Percentiles rank a stretch among this genome's conserved stretches.
Evolutionary conservation across 352 stramenopile species (phyloP).

Genomic region (Nothophytophthora sp.): DNA sequence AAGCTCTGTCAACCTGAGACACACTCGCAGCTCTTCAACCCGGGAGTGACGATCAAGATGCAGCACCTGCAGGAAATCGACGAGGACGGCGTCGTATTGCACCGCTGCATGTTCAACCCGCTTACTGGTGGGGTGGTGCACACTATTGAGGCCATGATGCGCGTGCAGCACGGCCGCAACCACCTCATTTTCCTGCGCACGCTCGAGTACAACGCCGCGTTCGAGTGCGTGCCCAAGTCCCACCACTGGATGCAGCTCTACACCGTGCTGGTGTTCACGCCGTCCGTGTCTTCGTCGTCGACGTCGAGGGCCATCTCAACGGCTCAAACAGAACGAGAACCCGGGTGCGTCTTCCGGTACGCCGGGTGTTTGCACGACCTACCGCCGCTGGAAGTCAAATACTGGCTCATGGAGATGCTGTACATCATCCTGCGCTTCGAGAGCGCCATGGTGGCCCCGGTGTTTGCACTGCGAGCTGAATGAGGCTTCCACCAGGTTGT

Average conservation of each 20-base stretch:
- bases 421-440: constrained; percentile 48
- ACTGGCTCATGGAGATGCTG: constrained; percentile 50
- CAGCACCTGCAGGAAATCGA: constrained; percentile 37
- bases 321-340: neutral
- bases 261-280: constrained; percentile 35
- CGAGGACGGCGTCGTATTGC: constrained; percentile 37
- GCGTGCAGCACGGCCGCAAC: constrained; percentile 24
- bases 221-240: constrained; percentile 14
- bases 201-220: constrained; percentile 23
- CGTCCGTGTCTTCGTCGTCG: constrained; percentile 11
- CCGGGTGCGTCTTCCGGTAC: constrained; percentile 34
- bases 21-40: constrained; percentile 32
- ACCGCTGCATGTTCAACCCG: constrained; percentile 42
- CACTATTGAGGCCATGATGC: constrained; percentile 32
- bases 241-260: constrained; percentile 32
- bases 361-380: constrained; percentile 25
- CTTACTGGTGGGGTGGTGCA: constrained; percentile 29
- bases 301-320: constrained; percentile 2
- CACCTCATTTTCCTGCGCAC: constrained; percentile 35
- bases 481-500: too few relatives aligned
- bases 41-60: constrained; percentile 21
- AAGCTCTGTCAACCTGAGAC: constrained; percentile 24
- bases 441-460: constrained; percentile 31
- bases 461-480: constrained; percentile 20
- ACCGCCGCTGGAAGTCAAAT: constrained; percentile 22